A percentile compares a stretch with the other conserved stretches of the same genome.
phyloP scores from a whole-genome alignment of 1,284 basidiomycete species.

The Hemileia vastatrix region DNA sequence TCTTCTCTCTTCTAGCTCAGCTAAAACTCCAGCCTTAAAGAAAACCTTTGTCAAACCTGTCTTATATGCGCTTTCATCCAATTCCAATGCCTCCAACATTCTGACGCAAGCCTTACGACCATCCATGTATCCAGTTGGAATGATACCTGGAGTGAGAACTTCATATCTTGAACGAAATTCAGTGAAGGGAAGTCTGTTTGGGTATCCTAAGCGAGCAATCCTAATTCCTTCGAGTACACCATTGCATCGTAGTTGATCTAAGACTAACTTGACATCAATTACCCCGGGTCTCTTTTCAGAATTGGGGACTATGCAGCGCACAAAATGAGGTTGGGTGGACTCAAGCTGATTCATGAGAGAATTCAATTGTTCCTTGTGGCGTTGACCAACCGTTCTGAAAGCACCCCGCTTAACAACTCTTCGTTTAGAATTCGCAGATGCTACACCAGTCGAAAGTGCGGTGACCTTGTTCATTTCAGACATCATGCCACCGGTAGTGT shows the following conservation, averaged over 20 bases:
- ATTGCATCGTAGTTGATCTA: conserved; percentile 95
- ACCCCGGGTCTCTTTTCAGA: conserved; percentile 80
- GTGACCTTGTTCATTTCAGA: conserved; percentile 52
- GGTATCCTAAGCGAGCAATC: conserved; percentile 93
- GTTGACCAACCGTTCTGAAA: conserved; percentile 87
- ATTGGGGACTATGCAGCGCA: conserved; percentile 97
- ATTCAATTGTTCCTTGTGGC: conserved; percentile 90
- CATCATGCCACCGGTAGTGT: conserved; percentile 33
- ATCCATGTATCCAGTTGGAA: conserved; percentile 92
- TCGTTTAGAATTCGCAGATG: conserved; percentile 2
- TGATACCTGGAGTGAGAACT: conserved; percentile 82
- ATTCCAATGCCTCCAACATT: conserved; percentile 84
- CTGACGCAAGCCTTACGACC: conserved; percentile 83
- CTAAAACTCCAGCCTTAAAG: conserved; percentile 96
- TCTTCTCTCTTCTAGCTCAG: conserved; percentile 90
- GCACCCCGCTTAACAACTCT: conserved; percentile 90
- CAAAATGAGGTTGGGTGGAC: conserved; percentile 94
- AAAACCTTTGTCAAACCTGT: conserved; percentile 97
- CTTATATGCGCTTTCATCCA: conserved; percentile 74
- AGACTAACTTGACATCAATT: conserved; percentile 84
- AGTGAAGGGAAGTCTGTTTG: conserved; percentile 89
- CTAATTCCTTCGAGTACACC: conserved; percentile 98
- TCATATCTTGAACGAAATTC: conserved; percentile 98
- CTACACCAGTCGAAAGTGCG: conserved; percentile 27
- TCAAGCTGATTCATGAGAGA: conserved; percentile 85